phyloP scores from a whole-genome alignment of 257 asterid genomes.

The Fraxinus americana region DNA sequence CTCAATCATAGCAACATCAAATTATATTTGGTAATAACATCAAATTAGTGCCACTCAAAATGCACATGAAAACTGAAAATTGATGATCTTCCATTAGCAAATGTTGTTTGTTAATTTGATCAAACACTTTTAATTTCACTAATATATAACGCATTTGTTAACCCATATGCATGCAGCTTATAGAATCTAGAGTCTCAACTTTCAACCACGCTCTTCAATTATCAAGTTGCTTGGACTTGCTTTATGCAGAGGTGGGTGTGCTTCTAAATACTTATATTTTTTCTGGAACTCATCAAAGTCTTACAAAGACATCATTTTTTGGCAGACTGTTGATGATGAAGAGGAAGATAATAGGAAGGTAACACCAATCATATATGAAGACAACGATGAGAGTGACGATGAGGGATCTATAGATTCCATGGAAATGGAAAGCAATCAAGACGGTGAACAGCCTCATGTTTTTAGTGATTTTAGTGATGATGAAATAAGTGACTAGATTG shows the following conservation, averaged over 20 bases:
- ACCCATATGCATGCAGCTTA: conserved; percentile 62
- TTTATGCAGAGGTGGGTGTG: conserved; percentile 68
- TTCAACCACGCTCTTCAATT: conserved; percentile 59
- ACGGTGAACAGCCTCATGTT: conserved; percentile 43
- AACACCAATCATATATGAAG: conserved; percentile 66
- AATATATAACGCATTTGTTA: conserved; percentile 9
- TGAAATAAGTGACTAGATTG: conserved; percentile 47
- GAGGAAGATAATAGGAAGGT: conserved; percentile 45
- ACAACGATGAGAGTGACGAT: conserved; percentile 55
- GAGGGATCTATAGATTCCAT: conserved; percentile 62
- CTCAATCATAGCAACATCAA: not conserved
- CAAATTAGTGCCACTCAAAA: not conserved
- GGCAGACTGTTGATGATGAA: conserved; percentile 63
- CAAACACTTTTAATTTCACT: not conserved
- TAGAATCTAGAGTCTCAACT: conserved; percentile 84
- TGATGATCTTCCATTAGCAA: not conserved
- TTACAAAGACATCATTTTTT: not conserved
- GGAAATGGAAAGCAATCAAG: conserved; percentile 65
- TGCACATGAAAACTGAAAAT: not conserved
- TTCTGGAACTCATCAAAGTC: not conserved
- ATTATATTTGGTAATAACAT: conserved; percentile 7
- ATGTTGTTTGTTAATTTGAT: not conserved
- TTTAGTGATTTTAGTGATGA: conserved; percentile 54
- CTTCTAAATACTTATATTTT: not conserved
- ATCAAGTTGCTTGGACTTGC: conserved; percentile 75